Evolutionary conservation across 202 grass and related monocot genomes (phyloP).

Genomic region (Zizania palustris): DNA sequence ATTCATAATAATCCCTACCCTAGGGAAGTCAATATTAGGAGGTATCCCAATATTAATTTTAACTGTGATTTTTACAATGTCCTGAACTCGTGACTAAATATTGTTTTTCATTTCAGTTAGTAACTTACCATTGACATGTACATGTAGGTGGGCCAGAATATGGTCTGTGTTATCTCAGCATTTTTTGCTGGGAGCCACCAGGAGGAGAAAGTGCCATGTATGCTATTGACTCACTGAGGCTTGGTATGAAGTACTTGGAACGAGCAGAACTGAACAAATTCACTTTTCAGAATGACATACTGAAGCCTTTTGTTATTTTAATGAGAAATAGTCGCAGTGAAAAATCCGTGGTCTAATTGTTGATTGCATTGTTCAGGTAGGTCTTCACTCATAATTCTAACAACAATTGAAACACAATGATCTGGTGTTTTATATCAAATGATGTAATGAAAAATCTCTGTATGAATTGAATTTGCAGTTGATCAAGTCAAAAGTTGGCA

Average conservation of each 20-base stretch:
- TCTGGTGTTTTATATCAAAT: slow-evolving; percentile 43
- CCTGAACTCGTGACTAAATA: slow-evolving; percentile 6
- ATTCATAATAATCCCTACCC: too few species aligned
- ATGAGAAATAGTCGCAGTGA: slow-evolving; percentile 90
- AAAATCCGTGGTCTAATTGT: slow-evolving; percentile 95
- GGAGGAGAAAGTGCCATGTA: slow-evolving; percentile 95
- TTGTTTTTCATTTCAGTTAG: not conserved
- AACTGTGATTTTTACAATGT: slow-evolving; percentile 1
- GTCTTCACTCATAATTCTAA: slow-evolving; percentile 16
- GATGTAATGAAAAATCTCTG: slow-evolving; percentile 16
- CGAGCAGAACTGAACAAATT: too few species aligned
- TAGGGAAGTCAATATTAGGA: not conserved
- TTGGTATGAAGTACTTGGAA: too few species aligned
- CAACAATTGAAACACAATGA: slow-evolving; percentile 16
- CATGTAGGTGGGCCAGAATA: slow-evolving; percentile 98
- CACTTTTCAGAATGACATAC: too few species aligned
- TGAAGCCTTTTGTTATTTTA: slow-evolving; percentile 31
- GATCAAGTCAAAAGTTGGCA: slow-evolving; percentile 99
- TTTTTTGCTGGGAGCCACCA: slow-evolving; percentile 96
- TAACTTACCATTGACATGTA: slow-evolving; percentile 36
- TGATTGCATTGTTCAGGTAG: slow-evolving; percentile 98
- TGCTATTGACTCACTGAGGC: slow-evolving; percentile 23
- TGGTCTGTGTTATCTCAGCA: slow-evolving; percentile 93
- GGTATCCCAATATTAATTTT: not conserved
- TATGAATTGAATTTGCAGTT: slow-evolving; percentile 56